Conservation (phyloP, 768 basidiomycete species). For the Cystofilobasidium ferigula region DNA sequence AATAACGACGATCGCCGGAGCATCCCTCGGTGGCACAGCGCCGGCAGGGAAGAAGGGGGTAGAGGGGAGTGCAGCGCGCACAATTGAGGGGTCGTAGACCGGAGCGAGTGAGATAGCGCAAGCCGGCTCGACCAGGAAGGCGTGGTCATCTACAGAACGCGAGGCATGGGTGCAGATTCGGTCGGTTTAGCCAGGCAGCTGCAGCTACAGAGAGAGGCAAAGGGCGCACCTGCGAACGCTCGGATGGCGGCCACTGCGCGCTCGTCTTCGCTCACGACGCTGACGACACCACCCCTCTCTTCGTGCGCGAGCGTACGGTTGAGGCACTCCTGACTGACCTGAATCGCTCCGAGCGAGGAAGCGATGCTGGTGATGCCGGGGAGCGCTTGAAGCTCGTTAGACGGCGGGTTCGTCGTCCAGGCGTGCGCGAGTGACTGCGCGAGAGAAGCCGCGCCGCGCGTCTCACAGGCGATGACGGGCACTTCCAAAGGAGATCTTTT, state of each 20-base stretch:
- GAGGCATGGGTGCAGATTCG: background rate
- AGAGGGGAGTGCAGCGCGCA: background rate
- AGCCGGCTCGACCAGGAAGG: conserved; percentile 2
- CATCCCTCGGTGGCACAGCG: background rate
- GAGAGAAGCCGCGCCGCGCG: background rate
- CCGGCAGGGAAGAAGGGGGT: background rate
- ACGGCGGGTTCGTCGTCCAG: background rate
- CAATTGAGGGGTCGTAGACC: background rate
- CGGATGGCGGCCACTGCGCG: background rate
- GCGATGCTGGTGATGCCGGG: background rate
- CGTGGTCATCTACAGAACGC: background rate
- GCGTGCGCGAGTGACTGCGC: background rate
- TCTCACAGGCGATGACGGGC: background rate
- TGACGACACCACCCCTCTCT: background rate
- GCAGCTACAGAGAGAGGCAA: background rate
- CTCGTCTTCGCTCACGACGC: conserved; percentile 4
- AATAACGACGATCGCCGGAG: background rate
- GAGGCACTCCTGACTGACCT: background rate
- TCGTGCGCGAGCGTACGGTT: background rate
- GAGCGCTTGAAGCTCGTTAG: background rate
- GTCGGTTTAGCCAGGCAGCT: background rate
- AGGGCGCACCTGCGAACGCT: background rate
- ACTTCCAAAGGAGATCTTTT: background rate
- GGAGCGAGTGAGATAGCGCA: background rate
- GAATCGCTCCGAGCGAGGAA: background rate